A percentile compares a stretch with the other conserved stretches of the same genome.
Evolutionary conservation across 345 rosid species (phyloP).

Genomic region (Lagerstroemia speciosa): DNA sequence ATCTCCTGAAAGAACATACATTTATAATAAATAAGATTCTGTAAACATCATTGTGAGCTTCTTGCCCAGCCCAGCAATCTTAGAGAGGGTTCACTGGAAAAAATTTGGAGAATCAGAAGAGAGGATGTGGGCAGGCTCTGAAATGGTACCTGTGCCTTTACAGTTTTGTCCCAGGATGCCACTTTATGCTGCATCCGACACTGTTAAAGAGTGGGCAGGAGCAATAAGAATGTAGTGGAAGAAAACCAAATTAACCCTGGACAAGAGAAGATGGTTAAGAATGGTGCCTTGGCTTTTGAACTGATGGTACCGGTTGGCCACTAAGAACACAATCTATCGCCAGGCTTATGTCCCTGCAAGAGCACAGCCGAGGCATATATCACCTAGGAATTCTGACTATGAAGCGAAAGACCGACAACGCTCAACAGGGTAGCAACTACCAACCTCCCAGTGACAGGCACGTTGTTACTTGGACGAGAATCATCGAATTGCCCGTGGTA

Average conservation of each 20-base stretch:
- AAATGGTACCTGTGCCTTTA: slow-evolving; percentile 2
- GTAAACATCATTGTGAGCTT: not conserved
- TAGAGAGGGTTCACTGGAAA: no score
- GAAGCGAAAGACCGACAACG: not conserved
- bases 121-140: not conserved
- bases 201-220: slow-evolving; percentile 26
- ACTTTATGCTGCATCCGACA: slow-evolving; percentile 94
- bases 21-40: not conserved
- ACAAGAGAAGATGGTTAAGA: slow-evolving; percentile 2
- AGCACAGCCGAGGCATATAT: slow-evolving; percentile 11
- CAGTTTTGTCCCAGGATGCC: slow-evolving; percentile 49
- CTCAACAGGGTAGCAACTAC: not conserved
- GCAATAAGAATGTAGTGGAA: slow-evolving; percentile 8
- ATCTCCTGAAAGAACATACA: not conserved
- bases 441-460: slow-evolving; percentile 73
- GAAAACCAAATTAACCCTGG: not conserved
- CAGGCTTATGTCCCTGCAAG: slow-evolving; percentile 52
- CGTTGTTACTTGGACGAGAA: slow-evolving; percentile 69
- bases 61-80: not conserved
- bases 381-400: not conserved
- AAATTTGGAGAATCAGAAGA: not conserved
- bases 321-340: slow-evolving; percentile 73
- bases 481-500: slow-evolving; percentile 92
- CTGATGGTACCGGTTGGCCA: slow-evolving; percentile 52
- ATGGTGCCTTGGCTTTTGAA: slow-evolving; percentile 71